Base-by-base conservation (phyloP, 2,329 filamentous ascomycete genomes). In the Verticillium tricorpus region DNA sequence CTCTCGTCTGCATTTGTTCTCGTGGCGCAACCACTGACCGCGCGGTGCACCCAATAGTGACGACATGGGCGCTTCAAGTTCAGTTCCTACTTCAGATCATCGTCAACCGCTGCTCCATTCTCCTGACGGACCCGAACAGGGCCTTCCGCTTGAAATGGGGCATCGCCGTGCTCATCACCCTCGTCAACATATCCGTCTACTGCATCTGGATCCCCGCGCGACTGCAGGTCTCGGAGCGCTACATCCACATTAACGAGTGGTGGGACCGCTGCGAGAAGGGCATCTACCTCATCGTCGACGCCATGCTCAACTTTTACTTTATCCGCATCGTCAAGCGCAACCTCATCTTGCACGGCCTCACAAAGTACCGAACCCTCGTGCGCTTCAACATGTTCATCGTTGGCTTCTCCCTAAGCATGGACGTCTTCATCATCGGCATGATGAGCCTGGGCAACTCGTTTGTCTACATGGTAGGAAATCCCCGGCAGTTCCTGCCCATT, bases 31-130 rank as follows among this genome's bases (percentile, higher is more conserved):
- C 37, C 45, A 50, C 45, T 50, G 22, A 50, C 45, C 22, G n/a
- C 56, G 1, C 9, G 14, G 7, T 22, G 28, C 28, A 28, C 28
- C 22, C 35, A 25, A 45, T 14, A 67, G 66, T 70, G 76, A 64
- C 69, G 56, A 56, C 75, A 62, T 79, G 79, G 78, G 71, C 72
- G 1, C 63, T 80, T 1, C 75, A 81, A 64, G 76, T 84, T 11
- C 82, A 84, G 57, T 74, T 81, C 6, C 69, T 84, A 0, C 77
- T 83, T 35, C 81, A 84, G 61, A 84, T 84, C 45, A 84, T 85
- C 64, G 77, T 84, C 63, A 85, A 85, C 63, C 78, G 82, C 11
- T 78, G 83, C 2, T 73, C 76, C 0, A 70, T 85, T 0, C 72
- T 85, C 6, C 72, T 81, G 31, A 72, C 76, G 0, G 69, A 80